A percentile compares a stretch with the other conserved stretches of the same genome.
Conservation (phyloP, 768 basidiomycete genomes). For the Kwoniella bestiolae region DNA sequence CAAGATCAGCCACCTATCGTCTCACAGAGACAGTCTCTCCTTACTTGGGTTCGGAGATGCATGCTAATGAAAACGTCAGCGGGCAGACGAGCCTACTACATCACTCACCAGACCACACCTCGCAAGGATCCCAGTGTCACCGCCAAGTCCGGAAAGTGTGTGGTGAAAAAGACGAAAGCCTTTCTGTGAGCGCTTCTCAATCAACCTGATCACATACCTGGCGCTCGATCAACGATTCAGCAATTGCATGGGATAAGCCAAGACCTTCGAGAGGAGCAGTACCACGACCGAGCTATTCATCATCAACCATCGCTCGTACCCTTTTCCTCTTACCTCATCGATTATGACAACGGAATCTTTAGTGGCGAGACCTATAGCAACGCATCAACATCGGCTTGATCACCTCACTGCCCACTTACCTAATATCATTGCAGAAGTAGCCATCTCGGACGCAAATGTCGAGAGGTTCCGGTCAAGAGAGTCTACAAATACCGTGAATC, state of each 20-base stretch:
- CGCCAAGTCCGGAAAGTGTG: conserved; percentile 84
- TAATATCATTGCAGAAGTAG: conserved; percentile 85
- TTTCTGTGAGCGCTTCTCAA: conserved; percentile 49
- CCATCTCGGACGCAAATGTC: conserved; percentile 96
- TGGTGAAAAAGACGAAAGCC: conserved; percentile 89
- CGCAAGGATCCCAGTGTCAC: conserved; percentile 76
- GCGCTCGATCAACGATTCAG: conserved; percentile 63
- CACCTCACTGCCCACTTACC: conserved; percentile 60
- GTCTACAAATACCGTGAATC: conserved; percentile 59
- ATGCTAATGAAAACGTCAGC: conserved; percentile 62
- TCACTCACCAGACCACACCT: conserved; percentile 75
- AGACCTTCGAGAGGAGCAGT: conserved; percentile 76
- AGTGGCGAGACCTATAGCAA: conserved; percentile 65
- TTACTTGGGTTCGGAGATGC: conserved; percentile 82
- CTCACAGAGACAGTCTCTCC: conserved; percentile 22
- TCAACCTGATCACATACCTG: conserved; percentile 62
- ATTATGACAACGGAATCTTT: conserved; percentile 75
- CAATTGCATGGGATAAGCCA: conserved; percentile 59
- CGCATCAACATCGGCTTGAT: neutral
- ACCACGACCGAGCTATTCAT: conserved; percentile 71
- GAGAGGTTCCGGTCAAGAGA: conserved; percentile 86
- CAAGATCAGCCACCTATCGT: neutral
- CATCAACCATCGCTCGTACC: neutral
- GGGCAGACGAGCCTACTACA: neutral
- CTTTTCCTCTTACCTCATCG: conserved; percentile 65